Conservation (phyloP, 164 flowering plant genomes). For the Stephania cephalantha region DNA sequence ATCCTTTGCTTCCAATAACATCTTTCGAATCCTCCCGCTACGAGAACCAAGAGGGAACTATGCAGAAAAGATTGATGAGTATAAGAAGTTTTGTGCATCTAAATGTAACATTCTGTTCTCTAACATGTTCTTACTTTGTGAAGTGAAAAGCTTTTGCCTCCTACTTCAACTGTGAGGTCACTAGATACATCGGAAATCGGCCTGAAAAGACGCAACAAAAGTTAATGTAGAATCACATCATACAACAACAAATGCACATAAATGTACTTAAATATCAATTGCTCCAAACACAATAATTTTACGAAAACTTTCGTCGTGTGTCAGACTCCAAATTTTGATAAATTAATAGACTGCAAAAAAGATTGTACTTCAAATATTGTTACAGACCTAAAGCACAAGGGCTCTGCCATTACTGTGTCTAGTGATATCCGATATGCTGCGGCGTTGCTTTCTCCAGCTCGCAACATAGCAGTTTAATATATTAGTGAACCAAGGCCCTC, state of each 20-base stretch:
- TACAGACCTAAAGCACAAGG: background rate
- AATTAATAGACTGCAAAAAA: background rate
- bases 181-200: slow-evolving; percentile 96
- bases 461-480: background rate
- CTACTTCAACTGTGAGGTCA: slow-evolving; percentile 83
- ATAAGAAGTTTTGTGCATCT: background rate
- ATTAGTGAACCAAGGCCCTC: background rate
- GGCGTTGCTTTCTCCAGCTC: background rate
- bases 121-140: slow-evolving; percentile 63
- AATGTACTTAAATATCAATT: too few relatives aligned
- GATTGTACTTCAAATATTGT: background rate
- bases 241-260: too few relatives aligned
- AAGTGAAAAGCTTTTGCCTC: slow-evolving; percentile 66
- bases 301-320: background rate
- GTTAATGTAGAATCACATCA: background rate
- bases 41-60: slow-evolving; percentile 94
- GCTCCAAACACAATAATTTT: too few relatives aligned
- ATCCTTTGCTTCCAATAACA: slow-evolving; percentile 67
- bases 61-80: slow-evolving; percentile 18
- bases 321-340: background rate
- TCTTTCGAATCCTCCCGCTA: slow-evolving; percentile 73
- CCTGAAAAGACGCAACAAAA: slow-evolving; percentile 47
- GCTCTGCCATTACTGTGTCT: background rate
- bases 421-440: background rate
- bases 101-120: background rate